Base-by-base conservation (phyloP, 305 asterid species). In the Fraxinus sp. region DNA sequence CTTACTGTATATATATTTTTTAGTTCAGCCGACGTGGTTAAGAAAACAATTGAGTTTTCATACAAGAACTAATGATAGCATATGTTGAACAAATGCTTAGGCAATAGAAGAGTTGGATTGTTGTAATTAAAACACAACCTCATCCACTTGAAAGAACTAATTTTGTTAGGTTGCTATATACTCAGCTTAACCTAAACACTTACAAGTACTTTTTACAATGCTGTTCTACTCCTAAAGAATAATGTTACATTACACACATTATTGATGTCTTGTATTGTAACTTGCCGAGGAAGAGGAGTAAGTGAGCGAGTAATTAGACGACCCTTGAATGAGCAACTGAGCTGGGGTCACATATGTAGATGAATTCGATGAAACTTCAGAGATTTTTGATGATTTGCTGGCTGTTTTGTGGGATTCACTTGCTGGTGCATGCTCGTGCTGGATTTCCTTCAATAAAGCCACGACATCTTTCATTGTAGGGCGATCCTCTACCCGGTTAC, bases 401-500 rank as follows among this genome's bases (percentile, higher is more conserved):
- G 81, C 22, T 20, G 93, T 88, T 86, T 93, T 94, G 49, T 91
- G 91, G 35, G 82, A 84, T 81, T 90, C 97, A 2, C 35, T 79
- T 43, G 90, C 94, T 0, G 78, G 41, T n/a, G 84, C 43, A 0
- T 79, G 83, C 86, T 93, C 98, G 4, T 96, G 98, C 37, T 90
- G 81, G 28, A 96, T 93, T 80, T 91, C 99, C 88, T 89, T 94
- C 87, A 96, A 52, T 30, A 94, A 83, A 2, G 97, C 99, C 57
- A 93, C 97, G 0, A 96, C 97, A 37, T 96, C 98, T 77, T 96
- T 94, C 98, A 96, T 96, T 4, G 95, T 83, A 3, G 99, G 99
- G 9, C 98, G 92, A 52, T 96, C 97, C 5, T 88, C 96, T 0
- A 92, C 95, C 0, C 97, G 89, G 18, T 90, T 92, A 84, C 97